Evolutionary conservation across 441 rosid genomes (phyloP).

Genomic region (Erodium moschatum): DNA sequence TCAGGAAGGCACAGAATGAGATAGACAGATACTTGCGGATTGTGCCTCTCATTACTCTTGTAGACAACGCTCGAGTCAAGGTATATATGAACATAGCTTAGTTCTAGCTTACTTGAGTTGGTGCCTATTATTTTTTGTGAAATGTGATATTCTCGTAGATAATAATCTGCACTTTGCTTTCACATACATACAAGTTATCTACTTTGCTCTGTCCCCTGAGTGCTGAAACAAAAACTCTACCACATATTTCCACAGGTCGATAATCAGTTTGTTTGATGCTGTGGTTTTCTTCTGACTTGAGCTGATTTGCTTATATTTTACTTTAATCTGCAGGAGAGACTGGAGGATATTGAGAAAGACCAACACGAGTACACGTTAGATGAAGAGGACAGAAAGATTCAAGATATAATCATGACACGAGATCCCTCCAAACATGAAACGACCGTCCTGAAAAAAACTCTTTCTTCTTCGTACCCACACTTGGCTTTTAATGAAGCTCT

Average conservation of each 20-base stretch:
- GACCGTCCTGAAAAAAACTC: conserved; percentile 51
- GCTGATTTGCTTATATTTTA: conserved; percentile 12
- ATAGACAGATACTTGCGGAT: conserved; percentile 77
- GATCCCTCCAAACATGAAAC: conserved; percentile 54
- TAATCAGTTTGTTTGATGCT: background rate
- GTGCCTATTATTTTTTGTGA: background rate
- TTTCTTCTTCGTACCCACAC: conserved; percentile 74
- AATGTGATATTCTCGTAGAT: background rate
- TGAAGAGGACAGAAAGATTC: conserved; percentile 75
- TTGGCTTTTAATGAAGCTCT: conserved; percentile 67
- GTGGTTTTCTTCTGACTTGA: conserved; percentile 12
- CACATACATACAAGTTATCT: background rate
- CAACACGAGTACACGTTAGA: conserved; percentile 76
- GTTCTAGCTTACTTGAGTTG: background rate
- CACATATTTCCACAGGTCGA: background rate
- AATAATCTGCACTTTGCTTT: background rate
- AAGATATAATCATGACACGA: conserved; percentile 59
- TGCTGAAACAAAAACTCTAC: background rate
- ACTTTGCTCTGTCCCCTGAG: background rate
- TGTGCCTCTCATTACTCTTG: conserved; percentile 77
- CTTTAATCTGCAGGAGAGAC: conserved; percentile 49
- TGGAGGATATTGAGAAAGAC: conserved; percentile 70
- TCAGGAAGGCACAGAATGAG: conserved; percentile 78
- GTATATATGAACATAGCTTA: conserved; percentile 27
- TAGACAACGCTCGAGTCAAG: conserved; percentile 78